Base-by-base conservation (phyloP, 176 grass and related monocot genomes). In the Paspalum notatum region DNA sequence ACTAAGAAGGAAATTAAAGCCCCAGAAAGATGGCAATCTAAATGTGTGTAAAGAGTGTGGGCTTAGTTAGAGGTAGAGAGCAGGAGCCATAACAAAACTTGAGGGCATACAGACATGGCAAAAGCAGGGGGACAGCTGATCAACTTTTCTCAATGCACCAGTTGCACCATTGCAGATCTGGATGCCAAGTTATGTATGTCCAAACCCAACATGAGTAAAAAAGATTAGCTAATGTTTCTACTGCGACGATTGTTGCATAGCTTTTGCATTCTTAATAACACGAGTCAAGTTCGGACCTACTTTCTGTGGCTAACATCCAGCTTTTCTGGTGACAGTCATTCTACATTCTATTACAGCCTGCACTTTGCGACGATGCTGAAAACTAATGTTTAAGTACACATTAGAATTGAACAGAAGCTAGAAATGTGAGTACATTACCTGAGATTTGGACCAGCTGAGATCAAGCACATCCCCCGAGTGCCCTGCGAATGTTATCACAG, bases 381-480 rank as follows among this genome's bases (percentile, higher is more conserved):
- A 74, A 57, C 11, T 64, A 89, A 39, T 43, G 32, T 71, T 71
- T 43, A 32, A 32, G 32, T 32, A 18, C 41, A 66, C 21, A 82
- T 59, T 40, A 40, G 52, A 83, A 87, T 15, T 77, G 58, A 82
- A 81, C 54, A 54, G 32, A 76, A 47, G 50, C 16, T 77, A 52
- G 13, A 72, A 70, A 22, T 18, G 27, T 59, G 62, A 67, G 42
- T 37, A 69, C 67, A 76, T 72, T 90, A 98, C 96, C 92, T 90
- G 90, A 75, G 90, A 95, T 89, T 95, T 94, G 58, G 96, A 98
- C 96, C 96, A 98, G 56, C 92, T 93, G 77, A 98, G 96, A 75
- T 98, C 96, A 63, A 98, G 96, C 75, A 98, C 92, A 84, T 95
- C 96, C 62, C 84, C 76, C 22, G 76, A 56, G 75, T 98, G 96